phyloP scores from a whole-genome alignment of 805 yeast species.

The Priceomyces carsonii region DNA sequence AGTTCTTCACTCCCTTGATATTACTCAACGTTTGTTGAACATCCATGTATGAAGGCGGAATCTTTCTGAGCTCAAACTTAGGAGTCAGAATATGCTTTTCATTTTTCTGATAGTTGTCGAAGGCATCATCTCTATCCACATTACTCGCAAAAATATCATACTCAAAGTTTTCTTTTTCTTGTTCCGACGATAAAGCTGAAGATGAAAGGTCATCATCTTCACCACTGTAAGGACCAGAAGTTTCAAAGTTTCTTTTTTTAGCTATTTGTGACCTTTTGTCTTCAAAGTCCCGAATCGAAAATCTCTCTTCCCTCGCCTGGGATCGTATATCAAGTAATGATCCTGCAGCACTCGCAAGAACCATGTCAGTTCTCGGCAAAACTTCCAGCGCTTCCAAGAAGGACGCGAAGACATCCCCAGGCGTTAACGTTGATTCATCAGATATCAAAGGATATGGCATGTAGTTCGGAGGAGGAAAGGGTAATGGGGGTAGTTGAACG shows the following conservation, averaged over 20 bases:
- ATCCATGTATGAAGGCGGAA: slow-evolving; percentile 5
- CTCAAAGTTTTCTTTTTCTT: slow-evolving; percentile 17
- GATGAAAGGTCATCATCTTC: slow-evolving; percentile 5
- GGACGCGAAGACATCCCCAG: slow-evolving; percentile 35
- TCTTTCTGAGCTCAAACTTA: slow-evolving; percentile 7
- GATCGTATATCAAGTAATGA: slow-evolving; percentile 36
- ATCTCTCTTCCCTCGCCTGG: slow-evolving; percentile 36
- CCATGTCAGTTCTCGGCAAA: slow-evolving; percentile 45
- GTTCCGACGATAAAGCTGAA: slow-evolving; percentile 2
- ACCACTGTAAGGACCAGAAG: slow-evolving; percentile 7
- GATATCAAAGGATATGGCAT: slow-evolving; percentile 46
- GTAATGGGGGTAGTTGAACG: slow-evolving; percentile 38
- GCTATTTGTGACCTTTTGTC: slow-evolving; percentile 2
- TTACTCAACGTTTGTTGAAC: slow-evolving; percentile 12
- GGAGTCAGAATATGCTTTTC: not conserved
- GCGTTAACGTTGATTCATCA: slow-evolving; percentile 33
- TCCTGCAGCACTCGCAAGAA: slow-evolving; percentile 48
- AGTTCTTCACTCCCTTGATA: slow-evolving; percentile 4
- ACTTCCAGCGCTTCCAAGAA: slow-evolving; percentile 36
- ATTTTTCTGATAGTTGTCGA: slow-evolving; percentile 16
- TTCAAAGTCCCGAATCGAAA: slow-evolving; percentile 15
- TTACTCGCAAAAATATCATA: slow-evolving; percentile 24
- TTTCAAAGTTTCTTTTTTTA: slow-evolving; percentile 11
- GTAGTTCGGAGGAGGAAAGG: slow-evolving; percentile 46
- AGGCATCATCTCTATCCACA: slow-evolving; percentile 22